A percentile compares a stretch with the other conserved stretches of the same genome.
These are phyloP conservation scores for Bromus sterilis DNA, from an alignment of 176 grass and related monocot species.

Conservation along the genomic window DNA sequence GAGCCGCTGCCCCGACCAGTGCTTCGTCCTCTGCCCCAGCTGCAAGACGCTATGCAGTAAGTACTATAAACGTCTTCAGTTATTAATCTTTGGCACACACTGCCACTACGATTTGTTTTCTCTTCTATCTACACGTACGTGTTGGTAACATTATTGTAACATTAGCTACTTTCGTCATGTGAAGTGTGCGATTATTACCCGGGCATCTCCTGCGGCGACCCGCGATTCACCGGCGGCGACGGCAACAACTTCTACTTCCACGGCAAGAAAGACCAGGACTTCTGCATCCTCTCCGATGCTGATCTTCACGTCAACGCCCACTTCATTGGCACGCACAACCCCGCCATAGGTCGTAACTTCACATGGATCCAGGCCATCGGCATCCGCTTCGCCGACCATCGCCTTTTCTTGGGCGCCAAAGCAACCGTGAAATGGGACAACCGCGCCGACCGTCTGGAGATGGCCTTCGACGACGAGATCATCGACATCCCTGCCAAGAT, in stretches of 20 bases:
- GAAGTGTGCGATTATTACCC: conserved; percentile 24
- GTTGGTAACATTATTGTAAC: not conserved
- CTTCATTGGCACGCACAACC: conserved; percentile 39
- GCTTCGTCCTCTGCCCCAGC: conserved; percentile 49
- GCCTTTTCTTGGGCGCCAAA: not conserved
- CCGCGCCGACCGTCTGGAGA: not conserved
- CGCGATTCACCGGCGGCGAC: conserved; percentile 33
- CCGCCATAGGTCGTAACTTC: conserved; percentile 24
- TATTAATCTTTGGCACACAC: no score
- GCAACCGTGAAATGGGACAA: not conserved
- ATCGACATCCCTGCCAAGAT: not conserved
- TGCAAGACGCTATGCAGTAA: conserved; percentile 51
- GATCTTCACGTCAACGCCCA: conserved; percentile 39
- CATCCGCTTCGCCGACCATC: conserved; percentile 18
- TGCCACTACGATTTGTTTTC: no score
- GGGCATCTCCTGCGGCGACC: conserved; percentile 26
- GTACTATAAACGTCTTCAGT: no score
- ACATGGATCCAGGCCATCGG: conserved; percentile 51
- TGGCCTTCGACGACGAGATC: not conserved
- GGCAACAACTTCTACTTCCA: conserved; percentile 59
- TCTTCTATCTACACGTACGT: not conserved
- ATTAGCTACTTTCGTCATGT: not conserved
- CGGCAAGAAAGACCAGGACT: conserved; percentile 28
- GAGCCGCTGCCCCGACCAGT: conserved; percentile 34
- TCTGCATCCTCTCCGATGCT: conserved; percentile 35